phyloP scores from a whole-genome alignment of 257 asterid genomes.

The Parsonsia alboflavescens region DNA sequence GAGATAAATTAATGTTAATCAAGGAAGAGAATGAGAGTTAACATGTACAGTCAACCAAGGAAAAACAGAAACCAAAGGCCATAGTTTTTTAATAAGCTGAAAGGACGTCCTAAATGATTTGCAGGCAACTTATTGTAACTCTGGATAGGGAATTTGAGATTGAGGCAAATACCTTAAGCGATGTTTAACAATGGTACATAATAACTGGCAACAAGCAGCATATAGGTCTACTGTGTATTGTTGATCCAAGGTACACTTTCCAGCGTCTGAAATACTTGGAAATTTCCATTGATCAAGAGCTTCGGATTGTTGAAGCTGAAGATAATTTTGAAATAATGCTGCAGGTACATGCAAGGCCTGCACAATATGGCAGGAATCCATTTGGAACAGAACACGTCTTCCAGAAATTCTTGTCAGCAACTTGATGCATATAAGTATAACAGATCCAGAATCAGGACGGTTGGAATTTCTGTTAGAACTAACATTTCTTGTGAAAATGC shows the following conservation, averaged over 20 bases:
- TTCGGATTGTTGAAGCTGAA: conserved; percentile 43
- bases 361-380: conserved; percentile 55
- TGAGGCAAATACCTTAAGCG: conserved; percentile 47
- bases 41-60: not conserved
- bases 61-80: conserved; percentile 5
- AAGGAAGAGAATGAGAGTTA: not conserved
- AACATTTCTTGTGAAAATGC: conserved; percentile 37
- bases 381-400: conserved; percentile 49
- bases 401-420: conserved; percentile 61
- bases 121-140: not conserved
- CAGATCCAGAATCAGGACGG: conserved; percentile 76
- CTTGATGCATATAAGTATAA: conserved; percentile 64
- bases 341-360: conserved; percentile 74
- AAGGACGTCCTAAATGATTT: not conserved
- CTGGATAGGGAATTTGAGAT: conserved; percentile 7
- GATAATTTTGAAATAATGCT: conserved; percentile 59
- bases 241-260: conserved; percentile 32
- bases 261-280: conserved; percentile 6
- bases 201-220: conserved; percentile 72
- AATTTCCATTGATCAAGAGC: conserved; percentile 18
- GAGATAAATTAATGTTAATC: not conserved
- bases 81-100: not conserved
- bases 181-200: conserved; percentile 74
- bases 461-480: conserved; percentile 28
- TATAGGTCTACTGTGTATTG: conserved; percentile 54